Base-by-base conservation (phyloP, 2,329 filamentous ascomycete species). In the Trichothecium roseum region DNA sequence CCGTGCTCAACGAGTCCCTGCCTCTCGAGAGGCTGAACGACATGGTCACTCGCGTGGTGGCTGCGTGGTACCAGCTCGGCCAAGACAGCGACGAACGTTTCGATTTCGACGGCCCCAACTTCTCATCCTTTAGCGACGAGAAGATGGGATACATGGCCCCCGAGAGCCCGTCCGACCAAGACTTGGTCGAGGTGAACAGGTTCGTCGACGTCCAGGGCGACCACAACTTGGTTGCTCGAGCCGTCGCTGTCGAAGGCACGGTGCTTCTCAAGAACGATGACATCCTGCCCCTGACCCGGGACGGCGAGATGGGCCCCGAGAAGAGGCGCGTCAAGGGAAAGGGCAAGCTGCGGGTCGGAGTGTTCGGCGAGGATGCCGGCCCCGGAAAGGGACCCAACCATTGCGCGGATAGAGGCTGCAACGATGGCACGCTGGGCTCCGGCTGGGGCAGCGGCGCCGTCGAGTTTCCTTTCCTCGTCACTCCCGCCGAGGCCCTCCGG, bases 31-130 rank as follows among this genome's bases (percentile, higher is more conserved):
- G 88, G 20, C 56, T 95, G 12, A 82, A 94, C 44, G 88, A 95
- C 51, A 94, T 94, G 86, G 83, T 75, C 0, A 81, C 84, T 1
- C 74, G 88, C 10, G 76, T 94, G 42, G 85, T 94, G 1, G 88
- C 88, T 1, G 74, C 87, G 0, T 95, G 86, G 82, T 95, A 93
- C 51, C 84, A 91, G 54, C 63, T 91, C 16, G 82, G 84, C 0
- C 82, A 94, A 52, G 83, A 86, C 30, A 44, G 65, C 14, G 65
- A 80, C 45, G 72, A 78, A 2, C 68, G 85, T 15, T 67, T 82
- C 38, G 84, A 85, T 17, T 66, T 82, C 38, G 84, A 84, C 46
- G 64, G 87, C 8, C 81, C 84, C 1, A 88, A 84, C 61, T 88
- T 88, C 57, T 81, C 81, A 41, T 79, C 81, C 1, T 88, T 83